These are phyloP conservation scores for Aphanomyces stellatus DNA, from an alignment of 352 stramenopile species.

Conservation along the genomic window DNA sequence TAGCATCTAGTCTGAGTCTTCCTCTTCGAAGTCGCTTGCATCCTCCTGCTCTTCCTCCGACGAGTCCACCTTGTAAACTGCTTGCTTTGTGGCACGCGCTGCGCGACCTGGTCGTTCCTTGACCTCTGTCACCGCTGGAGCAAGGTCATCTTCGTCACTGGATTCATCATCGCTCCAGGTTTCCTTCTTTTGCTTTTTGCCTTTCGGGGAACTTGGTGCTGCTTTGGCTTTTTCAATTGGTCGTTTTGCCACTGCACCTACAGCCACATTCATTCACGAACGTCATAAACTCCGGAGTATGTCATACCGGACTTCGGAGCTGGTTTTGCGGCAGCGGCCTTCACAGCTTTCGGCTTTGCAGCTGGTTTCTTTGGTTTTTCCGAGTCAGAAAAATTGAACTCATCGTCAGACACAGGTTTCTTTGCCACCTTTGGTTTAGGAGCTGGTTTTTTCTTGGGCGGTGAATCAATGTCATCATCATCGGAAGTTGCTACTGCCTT, in stretches of 20 bases:
- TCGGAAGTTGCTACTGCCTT: not conserved
- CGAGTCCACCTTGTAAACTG: conserved; percentile 9
- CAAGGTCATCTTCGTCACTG: conserved; percentile 24
- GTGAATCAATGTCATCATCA: too few relatives aligned
- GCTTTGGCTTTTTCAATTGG: conserved; percentile 9
- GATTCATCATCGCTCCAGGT: conserved; percentile 51
- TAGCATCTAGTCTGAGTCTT: conserved; percentile 17
- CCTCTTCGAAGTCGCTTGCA: conserved; percentile 15
- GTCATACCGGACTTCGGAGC: not conserved
- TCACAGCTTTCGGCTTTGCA: conserved; percentile 25
- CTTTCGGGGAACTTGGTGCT: conserved; percentile 24
- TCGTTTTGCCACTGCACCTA: not conserved
- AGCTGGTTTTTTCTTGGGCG: conserved; percentile 23
- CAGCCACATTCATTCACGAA: too few relatives aligned
- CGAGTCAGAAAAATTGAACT: conserved; percentile 26
- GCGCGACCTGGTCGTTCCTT: not conserved
- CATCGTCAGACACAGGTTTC: conserved; percentile 20
- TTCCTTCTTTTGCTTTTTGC: conserved; percentile 31
- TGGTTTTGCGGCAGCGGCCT: not conserved
- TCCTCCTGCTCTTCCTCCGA: conserved; percentile 7
- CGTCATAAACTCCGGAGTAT: too few relatives aligned
- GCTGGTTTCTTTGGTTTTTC: conserved; percentile 23
- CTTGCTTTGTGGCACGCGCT: not conserved
- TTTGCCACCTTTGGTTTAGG: conserved; percentile 24
- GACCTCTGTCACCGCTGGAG: not conserved